Conservation (phyloP, 164 flowering plant species). For the Liriodendron chinense region DNA sequence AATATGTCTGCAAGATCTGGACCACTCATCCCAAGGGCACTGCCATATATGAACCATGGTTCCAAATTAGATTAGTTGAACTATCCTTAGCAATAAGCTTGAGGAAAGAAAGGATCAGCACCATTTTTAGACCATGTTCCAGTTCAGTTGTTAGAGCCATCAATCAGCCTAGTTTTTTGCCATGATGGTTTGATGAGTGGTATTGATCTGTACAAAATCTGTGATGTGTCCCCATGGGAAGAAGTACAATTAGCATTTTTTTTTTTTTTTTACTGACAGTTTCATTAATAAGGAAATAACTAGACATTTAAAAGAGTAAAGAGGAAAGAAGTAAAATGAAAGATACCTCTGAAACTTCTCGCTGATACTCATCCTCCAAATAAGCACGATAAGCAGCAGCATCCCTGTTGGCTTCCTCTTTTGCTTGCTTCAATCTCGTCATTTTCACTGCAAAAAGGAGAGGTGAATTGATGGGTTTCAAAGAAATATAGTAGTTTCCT, state of each 20-base stretch:
- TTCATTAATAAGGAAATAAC: not conserved
- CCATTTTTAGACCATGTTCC: too few relatives aligned
- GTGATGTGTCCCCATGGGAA: too few relatives aligned
- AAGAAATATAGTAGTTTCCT: not conserved
- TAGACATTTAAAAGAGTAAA: too few relatives aligned
- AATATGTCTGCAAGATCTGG: too few relatives aligned
- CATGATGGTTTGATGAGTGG: not conserved
- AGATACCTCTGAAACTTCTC: constrained; percentile 44
- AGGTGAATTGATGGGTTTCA: not conserved
- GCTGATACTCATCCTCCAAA: constrained; percentile 55
- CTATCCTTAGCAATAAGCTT: too few relatives aligned
- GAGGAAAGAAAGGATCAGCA: too few relatives aligned
- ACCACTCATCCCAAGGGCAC: too few relatives aligned
- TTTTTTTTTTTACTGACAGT: too few relatives aligned
- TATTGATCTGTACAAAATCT: not conserved
- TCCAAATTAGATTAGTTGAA: too few relatives aligned
- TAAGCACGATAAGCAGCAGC: constrained; percentile 35
- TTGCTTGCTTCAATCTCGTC: constrained; percentile 63
- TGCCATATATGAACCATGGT: not conserved
- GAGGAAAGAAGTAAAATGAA: not conserved
- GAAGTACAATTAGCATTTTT: too few relatives aligned
- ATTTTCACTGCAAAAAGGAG: constrained; percentile 37
- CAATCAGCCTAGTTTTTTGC: not conserved
- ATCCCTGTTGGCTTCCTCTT: constrained; percentile 65
- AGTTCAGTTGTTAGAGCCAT: not conserved